Conservation (phyloP, 371 early-diverging fungal species). For the Syncephalastrum contaminatum region DNA sequence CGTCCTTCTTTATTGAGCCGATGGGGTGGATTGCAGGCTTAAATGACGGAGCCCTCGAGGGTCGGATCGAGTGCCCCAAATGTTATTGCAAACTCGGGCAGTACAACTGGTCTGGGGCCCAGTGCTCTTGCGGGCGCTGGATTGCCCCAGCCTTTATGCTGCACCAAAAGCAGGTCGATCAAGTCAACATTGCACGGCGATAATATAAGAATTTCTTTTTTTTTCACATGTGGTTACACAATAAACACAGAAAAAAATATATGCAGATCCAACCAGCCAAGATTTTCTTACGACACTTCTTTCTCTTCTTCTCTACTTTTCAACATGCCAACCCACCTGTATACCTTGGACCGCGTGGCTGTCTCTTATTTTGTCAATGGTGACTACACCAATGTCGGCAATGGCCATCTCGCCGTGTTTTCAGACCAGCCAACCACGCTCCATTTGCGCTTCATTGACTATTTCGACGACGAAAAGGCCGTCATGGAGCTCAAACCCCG, state of each 20-base stretch:
- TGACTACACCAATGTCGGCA: constrained; percentile 9
- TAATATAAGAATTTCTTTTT: constrained; percentile 6
- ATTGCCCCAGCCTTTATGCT: constrained; percentile 84
- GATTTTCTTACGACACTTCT: constrained; percentile 10
- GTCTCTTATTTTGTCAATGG: constrained; percentile 13
- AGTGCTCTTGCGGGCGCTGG: constrained; percentile 89
- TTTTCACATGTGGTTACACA: constrained; percentile 1
- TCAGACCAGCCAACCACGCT: constrained; percentile 16
- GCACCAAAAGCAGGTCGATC: constrained; percentile 77
- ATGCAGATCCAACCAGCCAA: constrained; percentile 5
- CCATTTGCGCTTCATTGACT: constrained; percentile 17
- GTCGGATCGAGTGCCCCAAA: constrained; percentile 81
- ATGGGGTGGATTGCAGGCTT: constrained; percentile 80
- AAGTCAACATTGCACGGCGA: constrained; percentile 26
- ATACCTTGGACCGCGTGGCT: constrained; percentile 16
- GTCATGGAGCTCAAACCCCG: constrained; percentile 24
- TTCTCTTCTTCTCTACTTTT: neutral
- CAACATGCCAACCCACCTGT: constrained; percentile 8
- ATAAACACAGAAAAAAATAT: constrained; percentile 4
- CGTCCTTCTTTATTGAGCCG: constrained; percentile 82
- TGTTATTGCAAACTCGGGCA: constrained; percentile 82
- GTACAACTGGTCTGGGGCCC: constrained; percentile 82
- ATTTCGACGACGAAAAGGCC: constrained; percentile 22
- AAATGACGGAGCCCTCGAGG: constrained; percentile 62
- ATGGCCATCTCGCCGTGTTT: constrained; percentile 23